Percentiles rank a stretch among this genome's conserved stretches.
phyloP scores from a whole-genome alignment of 176 grass and related monocot genomes.

The Otatea glauca region DNA sequence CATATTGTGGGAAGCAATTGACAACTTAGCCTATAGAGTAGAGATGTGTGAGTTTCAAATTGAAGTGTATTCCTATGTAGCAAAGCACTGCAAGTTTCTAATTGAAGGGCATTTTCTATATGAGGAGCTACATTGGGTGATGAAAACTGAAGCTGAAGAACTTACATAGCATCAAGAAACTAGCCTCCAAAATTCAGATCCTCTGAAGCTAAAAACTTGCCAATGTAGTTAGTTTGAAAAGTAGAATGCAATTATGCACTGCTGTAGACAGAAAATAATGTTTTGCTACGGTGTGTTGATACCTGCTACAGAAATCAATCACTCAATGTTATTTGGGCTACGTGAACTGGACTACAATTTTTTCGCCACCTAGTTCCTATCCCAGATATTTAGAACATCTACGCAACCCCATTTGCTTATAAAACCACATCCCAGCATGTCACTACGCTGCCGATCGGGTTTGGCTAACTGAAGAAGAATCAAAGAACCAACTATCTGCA shows the following conservation, averaged over 20 bases:
- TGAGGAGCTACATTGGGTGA: neutral
- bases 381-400: neutral
- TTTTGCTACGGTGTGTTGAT: neutral
- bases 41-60: neutral
- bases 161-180: neutral
- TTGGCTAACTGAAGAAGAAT: neutral
- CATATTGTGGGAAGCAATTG: neutral
- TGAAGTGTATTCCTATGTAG: neutral
- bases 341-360: neutral
- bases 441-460: neutral
- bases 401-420: neutral
- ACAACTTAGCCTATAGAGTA: neutral
- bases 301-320: neutral
- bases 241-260: neutral
- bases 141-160: neutral
- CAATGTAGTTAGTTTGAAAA: neutral
- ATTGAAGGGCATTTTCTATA: slow-evolving; percentile 1
- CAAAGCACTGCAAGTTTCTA: neutral
- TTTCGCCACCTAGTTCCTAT: neutral
- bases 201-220: neutral
- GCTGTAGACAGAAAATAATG: neutral
- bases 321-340: neutral
- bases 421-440: neutral
- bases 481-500: neutral
- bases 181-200: neutral